A percentile compares a stretch with the other conserved stretches of the same genome.
Conservation (phyloP, 345 rosid genomes). For the Turnera subulata region DNA sequence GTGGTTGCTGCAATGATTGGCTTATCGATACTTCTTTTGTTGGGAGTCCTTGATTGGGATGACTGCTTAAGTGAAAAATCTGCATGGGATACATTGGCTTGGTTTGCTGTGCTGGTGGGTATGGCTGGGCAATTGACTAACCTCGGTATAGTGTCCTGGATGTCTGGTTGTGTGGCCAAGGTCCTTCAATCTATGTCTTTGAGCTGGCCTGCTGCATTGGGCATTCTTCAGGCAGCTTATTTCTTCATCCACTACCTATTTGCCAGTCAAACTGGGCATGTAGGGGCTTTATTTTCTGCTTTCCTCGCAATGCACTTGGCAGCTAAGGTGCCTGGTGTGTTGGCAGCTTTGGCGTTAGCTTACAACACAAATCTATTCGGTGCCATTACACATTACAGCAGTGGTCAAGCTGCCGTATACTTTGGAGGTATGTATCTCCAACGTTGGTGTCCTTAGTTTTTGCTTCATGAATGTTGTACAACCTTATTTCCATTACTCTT, state of each 20-base stretch:
- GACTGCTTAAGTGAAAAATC: constrained; percentile 94
- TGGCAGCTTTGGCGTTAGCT: constrained; percentile 87
- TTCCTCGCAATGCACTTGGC: constrained; percentile 95
- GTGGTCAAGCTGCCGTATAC: constrained; percentile 98
- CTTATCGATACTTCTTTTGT: constrained; percentile 68
- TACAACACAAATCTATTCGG: constrained; percentile 92
- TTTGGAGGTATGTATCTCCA: constrained; percentile 60
- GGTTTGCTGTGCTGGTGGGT: constrained; percentile 93
- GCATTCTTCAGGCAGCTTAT: constrained; percentile 86
- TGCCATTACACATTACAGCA: constrained; percentile 92
- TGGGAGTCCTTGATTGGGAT: constrained; percentile 96
- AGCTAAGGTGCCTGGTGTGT: constrained; percentile 74
- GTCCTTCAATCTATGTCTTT: constrained; percentile 63
- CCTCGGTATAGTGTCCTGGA: constrained; percentile 84
- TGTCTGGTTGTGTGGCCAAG: constrained; percentile 72
- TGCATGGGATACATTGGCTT: constrained; percentile 95
- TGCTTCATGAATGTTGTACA: background rate
- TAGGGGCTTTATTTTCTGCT: constrained; percentile 93
- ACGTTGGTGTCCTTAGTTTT: background rate
- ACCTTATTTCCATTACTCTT: background rate
- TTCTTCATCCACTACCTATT: constrained; percentile 91
- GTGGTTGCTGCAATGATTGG: constrained; percentile 98
- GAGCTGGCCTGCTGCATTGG: constrained; percentile 90
- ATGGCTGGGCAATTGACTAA: constrained; percentile 94
- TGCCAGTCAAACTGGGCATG: constrained; percentile 97